Percentiles rank a stretch among this genome's conserved stretches.
These are phyloP conservation scores for Neurospora tetrasperma DNA, from an alignment of 495 filamentous ascomycete species.

Conservation along the genomic window DNA sequence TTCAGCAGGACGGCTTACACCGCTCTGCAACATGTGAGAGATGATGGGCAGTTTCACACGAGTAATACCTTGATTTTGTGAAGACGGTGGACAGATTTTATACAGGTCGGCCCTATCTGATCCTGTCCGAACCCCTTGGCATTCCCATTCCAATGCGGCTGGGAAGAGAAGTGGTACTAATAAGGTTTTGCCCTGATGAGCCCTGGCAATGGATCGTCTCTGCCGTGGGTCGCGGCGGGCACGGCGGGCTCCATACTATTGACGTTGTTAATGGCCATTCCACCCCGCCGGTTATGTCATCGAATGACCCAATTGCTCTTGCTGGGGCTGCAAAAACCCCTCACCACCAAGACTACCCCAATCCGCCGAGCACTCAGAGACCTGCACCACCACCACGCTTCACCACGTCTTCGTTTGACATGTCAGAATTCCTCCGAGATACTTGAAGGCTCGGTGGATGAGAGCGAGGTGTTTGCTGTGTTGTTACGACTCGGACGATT, in stretches of 20 bases:
- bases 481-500: not conserved
- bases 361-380: not conserved
- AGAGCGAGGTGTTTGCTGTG: not conserved
- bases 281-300: not conserved
- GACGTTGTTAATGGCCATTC: not conserved
- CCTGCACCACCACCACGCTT: not conserved
- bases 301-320: not conserved
- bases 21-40: not conserved
- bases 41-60: not conserved
- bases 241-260: not conserved
- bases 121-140: not conserved
- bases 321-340: not conserved
- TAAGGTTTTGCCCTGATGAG: not conserved
- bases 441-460: not conserved
- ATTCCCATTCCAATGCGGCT: not conserved
- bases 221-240: not conserved
- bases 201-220: not conserved
- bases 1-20: not conserved
- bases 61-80: not conserved
- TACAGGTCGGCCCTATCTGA: not conserved
- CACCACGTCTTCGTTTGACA: not conserved
- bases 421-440: not conserved
- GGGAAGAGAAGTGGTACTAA: not conserved
- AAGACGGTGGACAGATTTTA: not conserved
- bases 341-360: not conserved